Evolutionary conservation across 2,329 filamentous ascomycete genomes (phyloP), one percentile per base, ranked within the genome.

Genomic region (Huntiella savannae): DNA sequence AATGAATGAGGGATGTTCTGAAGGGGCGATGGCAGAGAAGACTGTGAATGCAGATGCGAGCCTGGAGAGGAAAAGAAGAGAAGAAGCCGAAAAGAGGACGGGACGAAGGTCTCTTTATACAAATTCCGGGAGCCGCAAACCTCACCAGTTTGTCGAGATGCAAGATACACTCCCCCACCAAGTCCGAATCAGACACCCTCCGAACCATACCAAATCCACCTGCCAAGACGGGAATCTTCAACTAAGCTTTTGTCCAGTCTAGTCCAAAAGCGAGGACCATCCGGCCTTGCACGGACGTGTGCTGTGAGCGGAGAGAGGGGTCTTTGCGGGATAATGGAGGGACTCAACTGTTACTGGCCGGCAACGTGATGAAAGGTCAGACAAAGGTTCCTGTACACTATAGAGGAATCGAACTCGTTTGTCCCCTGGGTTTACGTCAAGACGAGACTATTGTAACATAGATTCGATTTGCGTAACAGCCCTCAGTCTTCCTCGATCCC

Each of bases 201-300:
- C 38, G 38, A 40, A 17, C 19, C 12, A 22, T n/a, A 17, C n/a
- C 15, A 16, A 38, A 37, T 15, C 5, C 42, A 45, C 43, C 43
- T 45, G 33, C 43, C 43, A 45, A 45, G 43, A 37, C 34, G 15
- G 43, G 43, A 39, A 77, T n/a, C 66, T 71, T 36, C 34, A 36
- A 36, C 12, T 36, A 28, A 28, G 22, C 22, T 28, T 28, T 28
- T 10, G 22, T 10, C 12, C 12, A n/a, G 12, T 6, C 34, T 36
- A n/a, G 34, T 13, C 34, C 34, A 13, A 36, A 12, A n/a, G 15
- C 34, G 15, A 16, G 34, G 34, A 11, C 15, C 12, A 16, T 36
- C 34, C 34, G 12, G 12, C 5, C 34, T 36, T 28, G 22, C 22
- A 28, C 22, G 22, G 22, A 28, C 22, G 22, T 28, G 2, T 28